Evolutionary conservation across 1,284 basidiomycete species (phyloP).

Genomic region (Melampsora americana): DNA sequence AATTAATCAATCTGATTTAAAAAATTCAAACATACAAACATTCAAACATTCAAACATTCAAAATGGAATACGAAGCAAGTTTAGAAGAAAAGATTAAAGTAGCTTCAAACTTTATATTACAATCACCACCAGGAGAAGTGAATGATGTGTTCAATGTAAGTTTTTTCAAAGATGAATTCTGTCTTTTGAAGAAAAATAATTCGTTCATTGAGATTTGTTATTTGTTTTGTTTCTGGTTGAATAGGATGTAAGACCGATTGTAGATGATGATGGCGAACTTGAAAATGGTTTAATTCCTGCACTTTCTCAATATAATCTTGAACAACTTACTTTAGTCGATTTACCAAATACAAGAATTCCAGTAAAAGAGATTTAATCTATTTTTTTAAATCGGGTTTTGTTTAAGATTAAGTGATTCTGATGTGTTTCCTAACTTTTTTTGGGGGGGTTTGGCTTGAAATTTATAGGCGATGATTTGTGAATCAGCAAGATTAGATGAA

Average conservation of each 20-base stretch:
- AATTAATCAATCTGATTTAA: no score
- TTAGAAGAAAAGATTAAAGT: conserved; percentile 53
- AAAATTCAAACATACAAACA: no score
- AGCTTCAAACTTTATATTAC: conserved; percentile 74
- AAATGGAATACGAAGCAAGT: conserved; percentile 2
- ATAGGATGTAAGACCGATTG: conserved; percentile 78
- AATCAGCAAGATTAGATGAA: background rate
- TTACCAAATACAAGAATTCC: conserved; percentile 59
- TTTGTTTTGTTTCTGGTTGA: background rate
- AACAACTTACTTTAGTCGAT: conserved; percentile 78
- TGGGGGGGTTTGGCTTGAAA: conserved; percentile 3
- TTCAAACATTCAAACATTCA: no score
- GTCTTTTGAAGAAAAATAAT: no score
- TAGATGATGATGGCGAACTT: conserved; percentile 75
- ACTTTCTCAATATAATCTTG: conserved; percentile 74
- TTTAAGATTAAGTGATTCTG: background rate
- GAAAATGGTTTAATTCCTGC: conserved; percentile 73
- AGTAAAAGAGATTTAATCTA: conserved; percentile 57
- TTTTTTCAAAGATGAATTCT: no score
- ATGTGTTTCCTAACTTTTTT: background rate
- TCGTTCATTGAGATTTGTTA: no score
- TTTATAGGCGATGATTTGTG: conserved; percentile 34
- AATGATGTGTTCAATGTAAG: conserved; percentile 80
- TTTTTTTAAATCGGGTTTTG: conserved; percentile 25
- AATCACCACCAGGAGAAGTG: conserved; percentile 89